Evolutionary conservation across 768 basidiomycete genomes (phyloP), one percentile per base, ranked within the genome.

Genomic region (Mycena venus): DNA sequence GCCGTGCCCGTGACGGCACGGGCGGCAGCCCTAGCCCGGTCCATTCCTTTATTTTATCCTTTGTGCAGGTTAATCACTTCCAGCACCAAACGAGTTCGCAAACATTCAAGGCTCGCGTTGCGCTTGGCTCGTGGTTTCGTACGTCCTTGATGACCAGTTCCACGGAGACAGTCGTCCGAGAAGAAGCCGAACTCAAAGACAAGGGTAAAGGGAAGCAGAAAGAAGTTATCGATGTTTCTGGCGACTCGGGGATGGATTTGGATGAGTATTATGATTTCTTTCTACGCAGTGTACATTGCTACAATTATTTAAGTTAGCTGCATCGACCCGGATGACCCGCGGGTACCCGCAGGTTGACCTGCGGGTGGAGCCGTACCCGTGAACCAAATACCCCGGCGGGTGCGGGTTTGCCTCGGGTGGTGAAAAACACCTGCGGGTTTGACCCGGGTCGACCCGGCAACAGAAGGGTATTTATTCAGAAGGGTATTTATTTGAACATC

Each of bases 281-380:
- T 53, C 25, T 53, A 8, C 19, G 25, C 23, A 59, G n/a, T 38
- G 34, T 38, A 27, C 14, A 25, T n/a, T n/a, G 2, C 3, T 36
- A n/a, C 38, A 40, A 25, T 61, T 61, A 40, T 27, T 17, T 27
- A 19, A 61, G 17, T 61, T 40, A 25, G 42, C 38, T 40, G 25
- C 10, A 17, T 42, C 32, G 21, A 61, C 60, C 60, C 60, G 60
- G 23, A 19, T n/a, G 38, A 61, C 60, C 58, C 58, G 58, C 58
- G 32, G 58, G 58, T 60, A 59, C 58, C 58, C 58, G 34, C 34
- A 38, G 58, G 58, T 60, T 36, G 58, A 60, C 58, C 58, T 38
- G 58, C 36, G 58, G 58, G 58, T 60, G 21, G 34, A 61, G 23
- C 60, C 60, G 60, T 61, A 61, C 60, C 60, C 60, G 60, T 40